Evolutionary conservation across 768 basidiomycete species (phyloP).

Genomic region (Pulveroboletus sp.): DNA sequence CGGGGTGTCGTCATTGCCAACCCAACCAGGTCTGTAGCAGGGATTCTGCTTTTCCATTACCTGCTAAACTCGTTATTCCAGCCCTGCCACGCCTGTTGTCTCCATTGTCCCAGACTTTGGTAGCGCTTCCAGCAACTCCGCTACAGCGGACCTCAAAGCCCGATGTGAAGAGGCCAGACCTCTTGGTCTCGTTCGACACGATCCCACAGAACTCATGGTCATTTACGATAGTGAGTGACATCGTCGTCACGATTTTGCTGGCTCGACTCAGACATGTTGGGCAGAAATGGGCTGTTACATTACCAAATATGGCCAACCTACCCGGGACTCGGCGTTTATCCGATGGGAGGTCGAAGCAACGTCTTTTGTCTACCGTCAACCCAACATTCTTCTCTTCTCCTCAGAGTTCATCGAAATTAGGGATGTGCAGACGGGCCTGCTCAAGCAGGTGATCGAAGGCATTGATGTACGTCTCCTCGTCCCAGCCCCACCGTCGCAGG

Average conservation of each 20-base stretch:
- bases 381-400: slow-evolving; percentile 71
- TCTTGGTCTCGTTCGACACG: slow-evolving; percentile 62
- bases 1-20: slow-evolving; percentile 65
- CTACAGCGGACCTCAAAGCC: slow-evolving; percentile 52
- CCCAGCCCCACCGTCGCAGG: slow-evolving; percentile 29
- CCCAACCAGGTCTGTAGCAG: slow-evolving; percentile 57
- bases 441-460: slow-evolving; percentile 84
- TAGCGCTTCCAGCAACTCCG: slow-evolving; percentile 36
- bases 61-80: slow-evolving; percentile 17
- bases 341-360: slow-evolving; percentile 76
- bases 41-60: neutral
- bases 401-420: slow-evolving; percentile 75
- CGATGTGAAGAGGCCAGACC: slow-evolving; percentile 58
- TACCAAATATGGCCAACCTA: slow-evolving; percentile 64
- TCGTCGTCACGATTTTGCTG: neutral
- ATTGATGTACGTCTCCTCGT: slow-evolving; percentile 66
- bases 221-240: slow-evolving; percentile 65
- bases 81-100: slow-evolving; percentile 40
- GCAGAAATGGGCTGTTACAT: slow-evolving; percentile 77
- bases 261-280: neutral
- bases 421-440: slow-evolving; percentile 55
- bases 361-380: slow-evolving; percentile 58
- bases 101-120: slow-evolving; percentile 60
- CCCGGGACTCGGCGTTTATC: slow-evolving; percentile 59
- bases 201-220: slow-evolving; percentile 58